Evolutionary conservation across 306 rosid species (phyloP).

Genomic region (Cucurbita maxima): DNA sequence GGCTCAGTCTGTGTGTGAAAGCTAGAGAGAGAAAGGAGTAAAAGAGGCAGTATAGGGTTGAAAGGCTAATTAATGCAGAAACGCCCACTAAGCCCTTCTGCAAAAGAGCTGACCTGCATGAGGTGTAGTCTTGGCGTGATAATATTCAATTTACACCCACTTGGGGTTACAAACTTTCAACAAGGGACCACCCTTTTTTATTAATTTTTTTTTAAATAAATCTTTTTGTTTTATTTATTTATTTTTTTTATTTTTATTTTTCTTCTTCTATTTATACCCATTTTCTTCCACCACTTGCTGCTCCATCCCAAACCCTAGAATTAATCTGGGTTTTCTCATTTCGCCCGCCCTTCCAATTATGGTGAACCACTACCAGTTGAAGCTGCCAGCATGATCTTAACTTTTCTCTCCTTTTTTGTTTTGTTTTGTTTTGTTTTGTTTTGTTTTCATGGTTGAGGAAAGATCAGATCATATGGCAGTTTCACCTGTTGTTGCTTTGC

Average conservation of each 20-base stretch:
- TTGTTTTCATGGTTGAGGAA: conserved; percentile 18
- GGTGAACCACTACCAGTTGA: conserved; percentile 63
- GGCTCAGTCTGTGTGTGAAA: not conserved
- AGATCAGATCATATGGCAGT: conserved; percentile 99
- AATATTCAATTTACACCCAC: conserved; percentile 69
- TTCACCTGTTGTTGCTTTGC: conserved; percentile 81
- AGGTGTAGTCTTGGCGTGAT: conserved; percentile 65
- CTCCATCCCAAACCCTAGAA: conserved; percentile 60
- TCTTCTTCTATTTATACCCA: conserved; percentile 31
- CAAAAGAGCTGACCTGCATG: conserved; percentile 61
- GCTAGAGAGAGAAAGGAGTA: conserved; percentile 5
- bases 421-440: not conserved
- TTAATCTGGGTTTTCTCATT: not conserved
- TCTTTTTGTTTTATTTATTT: conserved; percentile 5
- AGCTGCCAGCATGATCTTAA: conserved; percentile 99
- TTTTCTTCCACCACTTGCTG: conserved; percentile 18
- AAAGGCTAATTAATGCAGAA: conserved; percentile 47
- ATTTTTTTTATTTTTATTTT: not conserved
- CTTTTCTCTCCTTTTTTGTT: conserved; percentile 23
- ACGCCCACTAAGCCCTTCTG: conserved; percentile 38
- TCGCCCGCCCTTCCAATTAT: not conserved
- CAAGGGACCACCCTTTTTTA: conserved; percentile 55
- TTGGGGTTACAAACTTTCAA: not conserved
- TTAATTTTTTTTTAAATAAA: conserved; percentile 7
- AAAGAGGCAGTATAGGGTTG: not conserved